Evolutionary conservation across 2,329 filamentous ascomycete genomes (phyloP).

Genomic region (Alternaria conjuncta): DNA sequence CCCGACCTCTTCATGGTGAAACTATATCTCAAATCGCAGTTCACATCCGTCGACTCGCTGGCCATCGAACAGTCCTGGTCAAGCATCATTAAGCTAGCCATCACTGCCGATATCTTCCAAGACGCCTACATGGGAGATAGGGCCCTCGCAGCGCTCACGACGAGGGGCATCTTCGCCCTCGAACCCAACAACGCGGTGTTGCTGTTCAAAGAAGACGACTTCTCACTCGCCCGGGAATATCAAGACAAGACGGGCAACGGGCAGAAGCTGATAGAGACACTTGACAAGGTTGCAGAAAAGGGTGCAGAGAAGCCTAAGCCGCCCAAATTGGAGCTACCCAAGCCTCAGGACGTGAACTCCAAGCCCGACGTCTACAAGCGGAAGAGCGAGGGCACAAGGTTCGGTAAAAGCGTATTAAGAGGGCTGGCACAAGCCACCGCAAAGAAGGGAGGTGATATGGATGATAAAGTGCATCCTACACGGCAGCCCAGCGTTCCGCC

Average conservation of each 20-base stretch:
- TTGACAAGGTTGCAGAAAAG: not conserved
- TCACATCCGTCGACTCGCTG: not conserved
- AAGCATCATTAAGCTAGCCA: constrained; percentile 5
- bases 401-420: not conserved
- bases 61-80: not conserved
- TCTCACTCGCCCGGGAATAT: not conserved
- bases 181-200: not conserved
- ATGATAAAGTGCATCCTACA: not conserved
- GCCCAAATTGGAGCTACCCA: not conserved
- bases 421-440: not conserved
- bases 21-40: not conserved
- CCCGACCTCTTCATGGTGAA: not conserved
- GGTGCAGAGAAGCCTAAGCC: not conserved
- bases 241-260: not conserved
- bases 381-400: not conserved
- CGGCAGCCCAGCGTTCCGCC: constrained; percentile 8
- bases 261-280: not conserved
- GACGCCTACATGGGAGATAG: not conserved
- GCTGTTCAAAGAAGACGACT: not conserved
- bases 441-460: not conserved
- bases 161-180: not conserved
- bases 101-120: constrained; percentile 1
- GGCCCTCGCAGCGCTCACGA: not conserved
- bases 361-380: not conserved
- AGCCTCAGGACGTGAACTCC: not conserved